phyloP scores from a whole-genome alignment of 768 basidiomycete species.

The Collybia mongolica region DNA sequence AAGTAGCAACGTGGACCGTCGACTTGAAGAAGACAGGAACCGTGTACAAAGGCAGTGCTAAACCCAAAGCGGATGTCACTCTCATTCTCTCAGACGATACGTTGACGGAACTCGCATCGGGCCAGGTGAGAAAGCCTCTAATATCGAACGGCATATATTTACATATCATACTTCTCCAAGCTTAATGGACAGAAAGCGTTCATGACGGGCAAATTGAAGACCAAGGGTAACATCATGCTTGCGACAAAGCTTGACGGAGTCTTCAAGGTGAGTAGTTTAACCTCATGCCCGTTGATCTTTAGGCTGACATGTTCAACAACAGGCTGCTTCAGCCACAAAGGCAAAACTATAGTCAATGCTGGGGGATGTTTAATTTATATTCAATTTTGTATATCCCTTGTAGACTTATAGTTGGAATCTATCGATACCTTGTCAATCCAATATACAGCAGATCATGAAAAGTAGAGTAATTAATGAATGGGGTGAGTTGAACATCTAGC shows the following conservation, averaged over 20 bases:
- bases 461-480: conserved; percentile 6
- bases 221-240: conserved; percentile 90
- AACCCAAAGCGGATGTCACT: conserved; percentile 80
- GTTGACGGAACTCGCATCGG: conserved; percentile 66
- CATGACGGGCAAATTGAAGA: conserved; percentile 94
- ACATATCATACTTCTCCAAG: conserved; percentile 31
- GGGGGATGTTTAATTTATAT: conserved; percentile 1
- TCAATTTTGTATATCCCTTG: conserved; percentile 9
- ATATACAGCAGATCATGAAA: conserved; percentile 1
- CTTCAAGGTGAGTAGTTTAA: conserved; percentile 58
- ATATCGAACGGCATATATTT: neutral
- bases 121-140: conserved; percentile 50
- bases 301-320: neutral
- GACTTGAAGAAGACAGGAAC: conserved; percentile 86
- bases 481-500: conserved; percentile 7
- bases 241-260: conserved; percentile 87
- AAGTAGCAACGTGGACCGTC: conserved; percentile 84
- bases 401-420: conserved; percentile 1
- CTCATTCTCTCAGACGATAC: conserved; percentile 78
- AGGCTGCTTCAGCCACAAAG: conserved; percentile 28
- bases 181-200: conserved; percentile 93
- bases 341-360: conserved; percentile 38
- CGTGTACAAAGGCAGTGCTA: conserved; percentile 71
- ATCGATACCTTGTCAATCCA: conserved; percentile 8
- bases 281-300: neutral